A percentile compares a stretch with the other conserved stretches of the same genome.
Conservation (phyloP, 1,284 basidiomycete genomes). For the Trametes pubescens region DNA sequence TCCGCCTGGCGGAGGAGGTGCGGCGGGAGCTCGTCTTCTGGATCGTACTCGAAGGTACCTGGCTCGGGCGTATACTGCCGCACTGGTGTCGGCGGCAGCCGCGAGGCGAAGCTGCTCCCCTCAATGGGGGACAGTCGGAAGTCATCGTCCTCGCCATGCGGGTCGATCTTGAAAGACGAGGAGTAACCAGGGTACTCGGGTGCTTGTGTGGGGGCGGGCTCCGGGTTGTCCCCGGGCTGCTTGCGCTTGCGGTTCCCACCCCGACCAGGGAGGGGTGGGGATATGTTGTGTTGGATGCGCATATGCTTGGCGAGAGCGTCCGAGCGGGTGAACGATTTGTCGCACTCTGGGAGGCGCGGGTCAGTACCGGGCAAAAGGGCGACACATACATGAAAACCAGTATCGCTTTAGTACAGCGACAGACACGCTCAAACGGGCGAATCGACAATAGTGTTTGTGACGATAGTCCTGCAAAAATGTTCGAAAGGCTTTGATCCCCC, state of each 20-base stretch:
- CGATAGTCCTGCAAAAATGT: no score
- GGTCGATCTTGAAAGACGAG: constrained; percentile 72
- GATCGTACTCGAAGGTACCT: constrained; percentile 34
- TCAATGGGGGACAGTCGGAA: constrained; percentile 38
- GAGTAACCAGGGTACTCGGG: constrained; percentile 48
- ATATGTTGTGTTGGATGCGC: constrained; percentile 85
- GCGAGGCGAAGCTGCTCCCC: constrained; percentile 28
- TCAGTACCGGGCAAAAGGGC: not conserved
- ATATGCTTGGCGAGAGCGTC: constrained; percentile 93
- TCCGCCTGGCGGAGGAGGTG: constrained; percentile 58
- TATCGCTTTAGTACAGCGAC: no score
- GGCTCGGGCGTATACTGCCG: constrained; percentile 38
- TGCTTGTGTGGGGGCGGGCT: constrained; percentile 33
- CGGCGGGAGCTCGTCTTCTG: constrained; percentile 53
- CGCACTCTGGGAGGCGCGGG: constrained; percentile 69
- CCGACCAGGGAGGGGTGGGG: constrained; percentile 73
- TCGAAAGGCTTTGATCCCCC: no score
- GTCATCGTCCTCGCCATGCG: constrained; percentile 43
- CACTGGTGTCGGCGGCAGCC: constrained; percentile 21
- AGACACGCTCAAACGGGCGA: no score
- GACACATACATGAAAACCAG: no score
- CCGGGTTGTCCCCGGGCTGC: constrained; percentile 42
- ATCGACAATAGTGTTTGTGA: no score
- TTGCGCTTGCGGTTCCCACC: constrained; percentile 74
- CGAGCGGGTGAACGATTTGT: constrained; percentile 92